Evolutionary conservation across 2,329 filamentous ascomycete genomes (phyloP).

Genomic region (Bisporella sp.): DNA sequence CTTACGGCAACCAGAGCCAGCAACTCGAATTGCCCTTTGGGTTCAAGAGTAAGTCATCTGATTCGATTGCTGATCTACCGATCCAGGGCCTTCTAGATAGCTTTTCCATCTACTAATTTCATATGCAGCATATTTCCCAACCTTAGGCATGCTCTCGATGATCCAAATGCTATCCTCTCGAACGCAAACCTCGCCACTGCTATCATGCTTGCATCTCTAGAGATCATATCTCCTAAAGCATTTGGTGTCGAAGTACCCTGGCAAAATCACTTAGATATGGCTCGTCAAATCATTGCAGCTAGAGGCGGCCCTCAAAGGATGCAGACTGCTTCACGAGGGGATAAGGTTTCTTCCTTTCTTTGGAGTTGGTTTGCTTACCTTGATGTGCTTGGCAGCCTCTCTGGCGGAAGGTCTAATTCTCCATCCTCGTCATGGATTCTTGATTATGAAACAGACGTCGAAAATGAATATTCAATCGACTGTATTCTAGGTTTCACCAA

Average conservation of each 20-base stretch:
- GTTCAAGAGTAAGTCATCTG: slow-evolving; percentile 48
- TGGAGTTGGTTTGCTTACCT: slow-evolving; percentile 80
- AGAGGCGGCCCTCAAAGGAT: slow-evolving; percentile 53
- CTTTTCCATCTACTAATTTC: not conserved
- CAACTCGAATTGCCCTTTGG: slow-evolving; percentile 72
- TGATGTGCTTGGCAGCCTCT: slow-evolving; percentile 69
- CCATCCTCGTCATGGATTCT: slow-evolving; percentile 20
- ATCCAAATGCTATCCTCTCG: slow-evolving; percentile 55
- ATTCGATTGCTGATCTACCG: not conserved
- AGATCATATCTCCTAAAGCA: slow-evolving; percentile 75
- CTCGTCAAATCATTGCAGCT: slow-evolving; percentile 66
- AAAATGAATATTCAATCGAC: slow-evolving; percentile 64
- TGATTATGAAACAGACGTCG: slow-evolving; percentile 44
- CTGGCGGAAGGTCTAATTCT: slow-evolving; percentile 39
- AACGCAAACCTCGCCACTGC: slow-evolving; percentile 72
- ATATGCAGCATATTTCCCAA: slow-evolving; percentile 59
- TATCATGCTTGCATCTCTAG: slow-evolving; percentile 77
- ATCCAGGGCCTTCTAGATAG: too few relatives aligned
- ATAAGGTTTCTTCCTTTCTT: slow-evolving; percentile 65
- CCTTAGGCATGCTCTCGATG: slow-evolving; percentile 58
- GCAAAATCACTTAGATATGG: slow-evolving; percentile 72
- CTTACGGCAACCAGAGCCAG: slow-evolving; percentile 65
- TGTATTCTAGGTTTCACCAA: slow-evolving; percentile 76
- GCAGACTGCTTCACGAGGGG: slow-evolving; percentile 36
- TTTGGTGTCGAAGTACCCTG: slow-evolving; percentile 77